Evolutionary conservation across 371 early-diverging fungal species (phyloP), one percentile per base, ranked within the genome.

Genomic region (Haplosporangium sp.): DNA sequence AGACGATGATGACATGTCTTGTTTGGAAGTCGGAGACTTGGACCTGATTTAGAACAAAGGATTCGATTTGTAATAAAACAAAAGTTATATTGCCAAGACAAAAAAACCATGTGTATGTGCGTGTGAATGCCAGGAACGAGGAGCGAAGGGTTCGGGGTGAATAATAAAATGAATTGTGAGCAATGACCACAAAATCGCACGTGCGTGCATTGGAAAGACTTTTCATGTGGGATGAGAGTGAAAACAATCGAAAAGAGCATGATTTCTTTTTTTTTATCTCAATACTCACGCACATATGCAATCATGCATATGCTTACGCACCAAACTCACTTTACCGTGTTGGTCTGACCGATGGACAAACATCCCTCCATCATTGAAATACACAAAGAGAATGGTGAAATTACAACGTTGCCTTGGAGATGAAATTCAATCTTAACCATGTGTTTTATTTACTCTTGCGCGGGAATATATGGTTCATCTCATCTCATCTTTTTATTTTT

Each of bases 1-100:
- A 0, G 71, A 59, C 0, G 71, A 70, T 3, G 71, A 67, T 34
- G 76, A 76, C 19, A 67, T 76, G 35, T 47, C 63, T 56, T 71
- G 68, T 47, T 63, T 76, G 27, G 76, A 76, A 37, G 61, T 76
- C 4, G 68, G 47, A 1, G 76, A 71, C 34, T 40, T 71, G 39
- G 71, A 71, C 20, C 39, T 50, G 65, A 37, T 38, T 3, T 59
- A 40, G 27, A 17, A 1, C 6, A 17, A 17, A 56, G 27, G 37
- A 27, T 1, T 56, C 17, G 19, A 34, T 37, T 56, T 20, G 48
- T 48, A 48, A 48, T 48, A 48, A 10, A 15, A 11, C 5, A 48
- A 48, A 13, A 44, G 44, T 44, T 44, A 13, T 27, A 27, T 27
- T 27, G 27, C 27, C 27, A 44, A 44, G 13, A 10, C 44, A 44